Evolutionary conservation across 371 early-diverging fungal genomes (phyloP), one percentile per base, ranked within the genome.

Genomic region (Mucor saturninus): DNA sequence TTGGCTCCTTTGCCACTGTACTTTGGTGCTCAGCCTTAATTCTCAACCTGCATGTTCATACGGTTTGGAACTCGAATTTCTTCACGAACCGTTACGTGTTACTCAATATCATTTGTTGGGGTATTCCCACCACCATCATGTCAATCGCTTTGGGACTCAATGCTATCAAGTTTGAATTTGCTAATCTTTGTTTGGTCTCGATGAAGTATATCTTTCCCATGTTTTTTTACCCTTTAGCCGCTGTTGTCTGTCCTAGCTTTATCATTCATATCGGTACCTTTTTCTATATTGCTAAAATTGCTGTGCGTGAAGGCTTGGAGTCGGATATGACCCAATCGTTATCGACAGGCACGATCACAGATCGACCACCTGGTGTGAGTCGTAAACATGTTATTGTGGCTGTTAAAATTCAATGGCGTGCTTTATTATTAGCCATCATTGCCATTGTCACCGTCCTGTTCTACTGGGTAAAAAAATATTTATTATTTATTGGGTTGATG

Each of bases 361-460:
- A 61, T 52, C 37, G 74, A 13, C 75, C 78, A 6, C 69, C 73
- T 0, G 77, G 79, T 21, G 71, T 70, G 2, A 78, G 76, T 31
- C 73, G 75, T 5, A 73, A 83, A 29, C 88, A 90, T 56, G 81
- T 88, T 35, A 60, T 87, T 38, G 76, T 78, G 48, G 86, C 89
- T 28, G 83, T 88, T 61, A 83, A 83, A 54, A 83, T 90, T 56
- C 89, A 90, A 67, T 90, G 90, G 90, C 73, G 90, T 37, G 86
- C 90, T 0, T 76, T 88, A 14, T 48, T 88, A 37, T 69, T 90
- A 56, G 87, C 88, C 15, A 54, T 86, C 40, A 66, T 77, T 7
- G 82, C 85, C 13, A 72, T 84, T 35, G 57, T 67, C 15, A 77
- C 83, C 2, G 81, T 85, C 13, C 63, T 81, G 40, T 79, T 85